Conservation (phyloP, 1,284 basidiomycete genomes). For the Mycosarcoma mackinlayi region DNA sequence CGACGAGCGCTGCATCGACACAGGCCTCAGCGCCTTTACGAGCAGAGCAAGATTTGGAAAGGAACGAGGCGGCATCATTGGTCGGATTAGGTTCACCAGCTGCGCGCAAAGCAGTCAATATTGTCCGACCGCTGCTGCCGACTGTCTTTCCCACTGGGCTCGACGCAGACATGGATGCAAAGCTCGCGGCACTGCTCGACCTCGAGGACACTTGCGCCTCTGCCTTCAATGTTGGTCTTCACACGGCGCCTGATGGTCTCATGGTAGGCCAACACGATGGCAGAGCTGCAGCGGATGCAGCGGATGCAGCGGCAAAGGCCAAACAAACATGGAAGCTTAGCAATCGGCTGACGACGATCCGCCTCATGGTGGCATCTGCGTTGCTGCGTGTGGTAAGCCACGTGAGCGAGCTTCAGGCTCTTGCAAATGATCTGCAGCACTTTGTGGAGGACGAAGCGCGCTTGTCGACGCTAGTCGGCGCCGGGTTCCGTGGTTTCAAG, state of each 20-base stretch:
- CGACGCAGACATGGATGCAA: slow-evolving; percentile 33
- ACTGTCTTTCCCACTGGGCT: slow-evolving; percentile 49
- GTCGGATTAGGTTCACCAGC: slow-evolving; percentile 29
- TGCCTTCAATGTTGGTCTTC: slow-evolving; percentile 25
- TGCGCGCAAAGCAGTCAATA: slow-evolving; percentile 50
- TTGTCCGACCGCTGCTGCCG: slow-evolving; percentile 54
- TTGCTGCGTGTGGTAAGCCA: slow-evolving; percentile 31
- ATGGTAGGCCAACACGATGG: slow-evolving; percentile 17
- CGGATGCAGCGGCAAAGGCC: not conserved
- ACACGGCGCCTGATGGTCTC: slow-evolving; percentile 26
- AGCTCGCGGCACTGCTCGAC: slow-evolving; percentile 24
- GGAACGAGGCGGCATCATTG: not conserved
- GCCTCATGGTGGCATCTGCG: slow-evolving; percentile 27
- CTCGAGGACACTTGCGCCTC: slow-evolving; percentile 6
- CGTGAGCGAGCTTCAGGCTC: slow-evolving; percentile 20
- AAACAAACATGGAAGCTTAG: slow-evolving; percentile 33
- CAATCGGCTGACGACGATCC: slow-evolving; percentile 30
- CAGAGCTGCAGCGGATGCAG: too few relatives aligned
- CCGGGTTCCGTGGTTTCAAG: slow-evolving; percentile 71
- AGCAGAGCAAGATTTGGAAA: slow-evolving; percentile 16
- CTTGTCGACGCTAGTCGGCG: slow-evolving; percentile 19
- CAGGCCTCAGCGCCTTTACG: slow-evolving; percentile 14
- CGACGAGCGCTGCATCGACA: not conserved
- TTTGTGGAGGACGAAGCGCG: slow-evolving; percentile 28
- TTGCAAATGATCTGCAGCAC: slow-evolving; percentile 18